phyloP scores from a whole-genome alignment of 2,329 filamentous ascomycete species.

The Hirsutella thompsonii region DNA sequence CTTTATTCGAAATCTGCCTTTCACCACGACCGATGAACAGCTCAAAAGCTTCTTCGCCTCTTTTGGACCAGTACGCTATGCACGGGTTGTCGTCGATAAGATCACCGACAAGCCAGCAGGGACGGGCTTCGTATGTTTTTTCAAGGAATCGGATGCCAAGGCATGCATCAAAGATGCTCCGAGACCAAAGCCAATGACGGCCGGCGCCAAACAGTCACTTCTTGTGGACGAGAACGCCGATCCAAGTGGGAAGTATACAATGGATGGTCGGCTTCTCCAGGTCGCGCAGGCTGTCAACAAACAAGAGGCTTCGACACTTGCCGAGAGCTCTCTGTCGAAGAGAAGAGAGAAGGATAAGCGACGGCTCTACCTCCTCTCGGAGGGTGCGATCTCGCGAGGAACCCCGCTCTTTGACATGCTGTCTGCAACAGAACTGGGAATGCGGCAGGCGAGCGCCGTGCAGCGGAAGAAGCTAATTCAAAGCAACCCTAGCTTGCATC shows the following conservation, averaged over 20 bases:
- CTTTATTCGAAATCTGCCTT: slow-evolving; percentile 91
- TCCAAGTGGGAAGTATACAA: slow-evolving; percentile 70
- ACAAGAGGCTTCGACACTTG: slow-evolving; percentile 62
- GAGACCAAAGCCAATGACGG: slow-evolving; percentile 30
- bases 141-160: slow-evolving; percentile 60
- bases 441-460: slow-evolving; percentile 75
- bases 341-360: slow-evolving; percentile 76
- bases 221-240: slow-evolving; percentile 79
- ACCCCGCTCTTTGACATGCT: slow-evolving; percentile 68
- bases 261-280: slow-evolving; percentile 79
- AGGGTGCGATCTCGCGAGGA: slow-evolving; percentile 70
- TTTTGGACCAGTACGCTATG: slow-evolving; percentile 84
- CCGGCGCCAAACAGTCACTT: slow-evolving; percentile 61
- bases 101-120: slow-evolving; percentile 78
- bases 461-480: slow-evolving; percentile 87
- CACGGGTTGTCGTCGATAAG: slow-evolving; percentile 78
- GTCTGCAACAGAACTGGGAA: slow-evolving; percentile 65
- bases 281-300: slow-evolving; percentile 77
- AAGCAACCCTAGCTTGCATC: slow-evolving; percentile 75
- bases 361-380: slow-evolving; percentile 72
- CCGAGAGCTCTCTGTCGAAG: slow-evolving; percentile 51
- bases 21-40: slow-evolving; percentile 69
- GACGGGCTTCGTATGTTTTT: slow-evolving; percentile 92
- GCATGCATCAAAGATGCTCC: slow-evolving; percentile 67
- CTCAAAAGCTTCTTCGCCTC: slow-evolving; percentile 76